Base-by-base conservation (phyloP, 2,329 filamentous ascomycete genomes). In the Parastagonospora nodorum region DNA sequence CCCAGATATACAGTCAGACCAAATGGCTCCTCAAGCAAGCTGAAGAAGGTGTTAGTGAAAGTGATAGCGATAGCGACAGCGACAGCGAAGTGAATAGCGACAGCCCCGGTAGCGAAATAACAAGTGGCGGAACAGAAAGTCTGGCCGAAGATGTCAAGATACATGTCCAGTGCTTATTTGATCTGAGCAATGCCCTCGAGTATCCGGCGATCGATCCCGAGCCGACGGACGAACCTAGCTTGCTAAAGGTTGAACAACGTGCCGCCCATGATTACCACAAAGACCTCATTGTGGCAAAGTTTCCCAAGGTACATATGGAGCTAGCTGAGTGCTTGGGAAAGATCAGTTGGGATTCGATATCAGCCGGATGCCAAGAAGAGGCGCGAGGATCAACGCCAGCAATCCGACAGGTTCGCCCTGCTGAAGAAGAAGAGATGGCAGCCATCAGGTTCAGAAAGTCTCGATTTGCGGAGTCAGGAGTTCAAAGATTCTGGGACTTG, bases 401-500 rank as follows among this genome's bases (percentile, higher is more conserved):
- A 8, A 29, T 15, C 28, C 12, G 8, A 8, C 29, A 10, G 24
- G n/a, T 9, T 9, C 19, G 12, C 15, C n/a, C 27, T 29, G 12
- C 28, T 31, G 12, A 5, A 15, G 12, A 42, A 27, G 27, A 31
- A 27, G n/a, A 31, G 10, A 31, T 15, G 42, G 11, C 29, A 44
- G 15, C 5, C 5, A n/a, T 16, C 30, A 7, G 33, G 29, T n/a
- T n/a, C 24, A n/a, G 27, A 9, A 57, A 53, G 41, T 61, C 50
- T 5, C 40, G 27, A 8, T 8, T 50, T 2, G 43, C 51, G 2
- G 24, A 35, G 4, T 64, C 61, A 2, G 52, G 52, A 61, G 6
- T 67, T 64, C 24, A 46, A 60, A 32, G 62, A 66, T 35, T 64
- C 62, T 16, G 63, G 63, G 63, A 0, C 19, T 66, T 5, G 61